Evolutionary conservation across 148 eudicot genomes (phyloP).

Genomic region (Fagopyrum homotropicum): DNA sequence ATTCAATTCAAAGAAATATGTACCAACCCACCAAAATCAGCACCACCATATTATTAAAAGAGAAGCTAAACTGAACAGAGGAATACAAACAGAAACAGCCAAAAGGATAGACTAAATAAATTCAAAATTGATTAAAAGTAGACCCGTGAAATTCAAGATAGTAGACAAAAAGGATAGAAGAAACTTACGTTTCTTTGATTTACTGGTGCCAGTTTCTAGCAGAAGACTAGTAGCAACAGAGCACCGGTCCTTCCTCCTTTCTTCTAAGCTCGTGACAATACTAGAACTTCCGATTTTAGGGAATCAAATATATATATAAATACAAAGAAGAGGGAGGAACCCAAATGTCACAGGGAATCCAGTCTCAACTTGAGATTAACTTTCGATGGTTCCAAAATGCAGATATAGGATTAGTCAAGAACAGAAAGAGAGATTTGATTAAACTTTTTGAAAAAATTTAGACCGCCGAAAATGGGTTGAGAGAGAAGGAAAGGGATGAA

Average conservation of each 20-base stretch:
- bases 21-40: conserved; percentile 5
- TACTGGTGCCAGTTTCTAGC: conserved; percentile 4
- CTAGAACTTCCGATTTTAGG: neutral
- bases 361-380: neutral
- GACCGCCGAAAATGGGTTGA: conserved; percentile 9
- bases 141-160: neutral
- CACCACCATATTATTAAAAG: neutral
- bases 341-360: neutral
- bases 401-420: neutral
- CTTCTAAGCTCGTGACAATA: neutral
- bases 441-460: neutral
- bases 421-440: conserved; percentile 2
- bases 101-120: neutral
- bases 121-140: neutral
- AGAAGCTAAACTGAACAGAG: neutral
- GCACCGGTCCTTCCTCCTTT: neutral
- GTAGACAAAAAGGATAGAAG: neutral
- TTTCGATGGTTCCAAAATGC: conserved; percentile 4
- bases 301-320: neutral
- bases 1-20: neutral
- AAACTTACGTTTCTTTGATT: conserved; percentile 6
- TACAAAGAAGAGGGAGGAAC: neutral
- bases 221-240: neutral
- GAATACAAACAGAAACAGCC: conserved; percentile 11
- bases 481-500: neutral